A percentile compares a stretch with the other conserved stretches of the same genome.
Conservation (phyloP, 2,329 filamentous ascomycete genomes). For the Fusarium longipes region DNA sequence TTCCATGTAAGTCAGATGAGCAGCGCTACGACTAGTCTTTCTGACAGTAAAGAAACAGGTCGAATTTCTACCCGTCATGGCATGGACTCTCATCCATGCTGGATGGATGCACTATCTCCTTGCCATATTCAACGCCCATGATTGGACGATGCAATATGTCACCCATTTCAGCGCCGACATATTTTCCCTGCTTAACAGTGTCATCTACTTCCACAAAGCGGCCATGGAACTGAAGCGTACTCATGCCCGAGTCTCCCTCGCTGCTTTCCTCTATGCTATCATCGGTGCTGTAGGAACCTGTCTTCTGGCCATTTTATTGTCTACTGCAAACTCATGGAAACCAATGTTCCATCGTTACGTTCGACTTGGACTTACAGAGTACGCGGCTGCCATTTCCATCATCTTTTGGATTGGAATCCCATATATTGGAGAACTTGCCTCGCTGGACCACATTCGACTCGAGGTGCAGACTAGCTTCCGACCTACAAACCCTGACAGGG, state of each 20-base stretch:
- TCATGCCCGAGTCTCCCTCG: conserved; percentile 66
- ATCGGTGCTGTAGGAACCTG: conserved; percentile 73
- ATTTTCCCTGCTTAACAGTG: conserved; percentile 73
- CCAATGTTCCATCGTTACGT: conserved; percentile 71
- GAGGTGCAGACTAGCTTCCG: conserved; percentile 66
- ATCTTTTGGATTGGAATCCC: conserved; percentile 73
- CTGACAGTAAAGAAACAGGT: conserved; percentile 49
- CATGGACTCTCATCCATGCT: conserved; percentile 73
- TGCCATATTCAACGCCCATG: conserved; percentile 74
- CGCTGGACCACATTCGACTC: conserved; percentile 68
- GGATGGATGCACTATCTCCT: conserved; percentile 74
- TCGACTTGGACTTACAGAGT: conserved; percentile 70
- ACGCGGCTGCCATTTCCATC: conserved; percentile 74
- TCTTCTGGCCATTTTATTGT: conserved; percentile 69
- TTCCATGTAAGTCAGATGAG: conserved; percentile 59
- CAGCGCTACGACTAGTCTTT: background rate
- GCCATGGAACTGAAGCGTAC: conserved; percentile 72
- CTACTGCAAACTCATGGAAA: conserved; percentile 70
- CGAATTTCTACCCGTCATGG: conserved; percentile 74
- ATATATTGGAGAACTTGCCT: conserved; percentile 68
- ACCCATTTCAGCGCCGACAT: conserved; percentile 75
- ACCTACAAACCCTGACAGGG: conserved; percentile 66
- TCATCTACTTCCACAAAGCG: conserved; percentile 77
- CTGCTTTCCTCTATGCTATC: conserved; percentile 72
- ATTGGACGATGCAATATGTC: conserved; percentile 78